Evolutionary conservation across 2,329 filamentous ascomycete genomes (phyloP).

Genomic region (Penicillium sp.): DNA sequence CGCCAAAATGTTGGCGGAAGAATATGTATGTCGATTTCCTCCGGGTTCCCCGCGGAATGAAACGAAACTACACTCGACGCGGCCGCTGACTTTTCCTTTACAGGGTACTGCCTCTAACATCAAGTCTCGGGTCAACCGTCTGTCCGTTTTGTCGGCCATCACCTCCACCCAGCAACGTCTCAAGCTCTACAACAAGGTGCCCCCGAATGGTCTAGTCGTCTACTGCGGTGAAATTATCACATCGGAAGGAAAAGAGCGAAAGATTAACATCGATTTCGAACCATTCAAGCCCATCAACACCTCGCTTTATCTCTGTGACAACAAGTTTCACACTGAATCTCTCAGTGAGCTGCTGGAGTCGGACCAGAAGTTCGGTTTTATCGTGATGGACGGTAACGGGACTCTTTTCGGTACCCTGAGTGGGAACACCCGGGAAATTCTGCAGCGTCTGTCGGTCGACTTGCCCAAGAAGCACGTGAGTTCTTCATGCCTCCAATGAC

Average conservation of each 20-base stretch:
- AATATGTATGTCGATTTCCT: constrained; percentile 63
- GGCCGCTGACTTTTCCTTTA: too few species aligned
- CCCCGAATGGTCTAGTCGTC: constrained; percentile 92
- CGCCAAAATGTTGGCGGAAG: constrained; percentile 99
- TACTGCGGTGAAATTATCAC: constrained; percentile 99
- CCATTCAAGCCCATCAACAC: constrained; percentile 99
- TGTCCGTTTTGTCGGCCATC: constrained; percentile 95
- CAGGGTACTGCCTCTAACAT: constrained; percentile 98
- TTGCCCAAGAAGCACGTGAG: constrained; percentile 88
- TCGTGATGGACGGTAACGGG: constrained; percentile 99
- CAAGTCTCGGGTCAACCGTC: constrained; percentile 97
- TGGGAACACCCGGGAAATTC: constrained; percentile 91
- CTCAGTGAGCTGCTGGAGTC: constrained; percentile 95
- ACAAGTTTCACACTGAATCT: constrained; percentile 99
- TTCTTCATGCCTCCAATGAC: constrained; percentile 5
- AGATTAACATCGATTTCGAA: constrained; percentile 99
- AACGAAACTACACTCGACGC: too few species aligned
- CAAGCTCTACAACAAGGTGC: constrained; percentile 98
- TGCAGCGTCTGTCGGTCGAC: constrained; percentile 98
- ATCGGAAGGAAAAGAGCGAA: constrained; percentile 94
- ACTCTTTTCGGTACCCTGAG: constrained; percentile 94
- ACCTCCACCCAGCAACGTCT: constrained; percentile 98
- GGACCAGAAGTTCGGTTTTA: constrained; percentile 98
- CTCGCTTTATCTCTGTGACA: constrained; percentile 97
- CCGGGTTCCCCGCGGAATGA: constrained; percentile 4